Conservation (phyloP, 129 eudicot species). For the Chrysanthemum lavandulifolium region DNA sequence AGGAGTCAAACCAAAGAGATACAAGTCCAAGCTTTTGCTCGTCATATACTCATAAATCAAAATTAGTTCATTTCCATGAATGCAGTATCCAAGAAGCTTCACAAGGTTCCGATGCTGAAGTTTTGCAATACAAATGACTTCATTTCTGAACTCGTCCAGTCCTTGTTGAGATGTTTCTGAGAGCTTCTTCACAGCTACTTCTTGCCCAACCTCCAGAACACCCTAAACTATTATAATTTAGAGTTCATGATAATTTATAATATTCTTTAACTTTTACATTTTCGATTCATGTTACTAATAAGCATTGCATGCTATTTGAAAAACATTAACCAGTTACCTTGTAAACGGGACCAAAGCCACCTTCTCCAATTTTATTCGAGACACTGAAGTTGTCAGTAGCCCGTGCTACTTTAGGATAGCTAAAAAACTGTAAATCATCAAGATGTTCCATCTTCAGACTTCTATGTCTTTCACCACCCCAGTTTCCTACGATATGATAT, state of each 20-base stretch:
- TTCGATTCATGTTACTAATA: no score
- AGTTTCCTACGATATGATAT: not conserved
- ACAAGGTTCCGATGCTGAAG: slow-evolving; percentile 48
- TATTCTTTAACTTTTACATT: not conserved
- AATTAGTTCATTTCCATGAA: slow-evolving; percentile 27
- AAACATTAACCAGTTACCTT: not conserved
- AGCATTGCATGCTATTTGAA: not conserved
- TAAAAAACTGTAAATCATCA: slow-evolving; percentile 7
- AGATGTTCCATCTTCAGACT: not conserved
- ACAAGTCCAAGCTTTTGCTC: slow-evolving; percentile 26
- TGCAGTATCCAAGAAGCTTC: slow-evolving; percentile 39
- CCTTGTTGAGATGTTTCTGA: slow-evolving; percentile 27
- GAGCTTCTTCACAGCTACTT: slow-evolving; percentile 24
- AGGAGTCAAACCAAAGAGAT: slow-evolving; percentile 18
- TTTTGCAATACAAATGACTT: slow-evolving; percentile 25
- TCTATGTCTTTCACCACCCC: not conserved
- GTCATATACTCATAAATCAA: slow-evolving; percentile 33
- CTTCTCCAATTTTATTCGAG: slow-evolving; percentile 14
- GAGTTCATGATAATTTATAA: not conserved
- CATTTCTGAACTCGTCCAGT: slow-evolving; percentile 27
- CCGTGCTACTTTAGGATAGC: not conserved
- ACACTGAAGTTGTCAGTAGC: not conserved
- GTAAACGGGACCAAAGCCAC: slow-evolving; percentile 15
- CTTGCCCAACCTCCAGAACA: slow-evolving; percentile 13
- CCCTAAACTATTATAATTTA: slow-evolving; percentile 9